These are phyloP conservation scores for Ogataea ramenticola DNA, from an alignment of 805 yeast species.

Conservation along the genomic window DNA sequence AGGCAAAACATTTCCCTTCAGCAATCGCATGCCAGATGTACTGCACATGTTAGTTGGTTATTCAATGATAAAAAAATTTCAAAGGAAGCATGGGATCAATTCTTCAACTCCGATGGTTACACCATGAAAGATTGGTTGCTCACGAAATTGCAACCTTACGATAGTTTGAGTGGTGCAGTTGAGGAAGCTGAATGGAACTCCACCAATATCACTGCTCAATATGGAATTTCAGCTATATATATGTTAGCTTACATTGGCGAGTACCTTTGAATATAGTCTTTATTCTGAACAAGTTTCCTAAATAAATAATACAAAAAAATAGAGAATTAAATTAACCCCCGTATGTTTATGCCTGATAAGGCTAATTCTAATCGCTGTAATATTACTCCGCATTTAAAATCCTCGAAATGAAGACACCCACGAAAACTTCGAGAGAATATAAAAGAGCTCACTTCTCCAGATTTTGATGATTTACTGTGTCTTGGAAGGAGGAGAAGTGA, in stretches of 20 bases:
- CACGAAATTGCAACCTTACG: background rate
- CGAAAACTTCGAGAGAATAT: too few species aligned
- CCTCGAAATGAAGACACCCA: too few species aligned
- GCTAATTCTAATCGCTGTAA: background rate
- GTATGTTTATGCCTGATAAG: background rate
- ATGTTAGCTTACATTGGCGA: background rate
- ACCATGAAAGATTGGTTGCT: background rate
- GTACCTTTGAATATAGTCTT: background rate
- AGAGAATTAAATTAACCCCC: background rate
- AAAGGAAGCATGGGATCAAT: constrained; percentile 6
- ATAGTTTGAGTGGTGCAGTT: background rate
- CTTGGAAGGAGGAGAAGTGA: too few species aligned
- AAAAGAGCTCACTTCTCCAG: background rate
- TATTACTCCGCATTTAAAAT: background rate
- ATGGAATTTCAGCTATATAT: constrained; percentile 3
- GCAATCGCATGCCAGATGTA: constrained; percentile 9
- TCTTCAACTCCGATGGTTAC: constrained; percentile 6
- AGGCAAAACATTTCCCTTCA: constrained; percentile 1
- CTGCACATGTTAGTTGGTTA: constrained; percentile 4
- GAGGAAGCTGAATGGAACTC: constrained; percentile 1
- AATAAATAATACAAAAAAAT: background rate
- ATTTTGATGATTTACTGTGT: too few species aligned
- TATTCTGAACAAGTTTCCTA: too few species aligned
- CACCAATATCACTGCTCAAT: constrained; percentile 3
- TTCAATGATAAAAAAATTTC: constrained; percentile 1